Evolutionary conservation across 768 basidiomycete genomes (phyloP), one percentile per base, ranked within the genome.

Genomic region (Trametes villosa): DNA sequence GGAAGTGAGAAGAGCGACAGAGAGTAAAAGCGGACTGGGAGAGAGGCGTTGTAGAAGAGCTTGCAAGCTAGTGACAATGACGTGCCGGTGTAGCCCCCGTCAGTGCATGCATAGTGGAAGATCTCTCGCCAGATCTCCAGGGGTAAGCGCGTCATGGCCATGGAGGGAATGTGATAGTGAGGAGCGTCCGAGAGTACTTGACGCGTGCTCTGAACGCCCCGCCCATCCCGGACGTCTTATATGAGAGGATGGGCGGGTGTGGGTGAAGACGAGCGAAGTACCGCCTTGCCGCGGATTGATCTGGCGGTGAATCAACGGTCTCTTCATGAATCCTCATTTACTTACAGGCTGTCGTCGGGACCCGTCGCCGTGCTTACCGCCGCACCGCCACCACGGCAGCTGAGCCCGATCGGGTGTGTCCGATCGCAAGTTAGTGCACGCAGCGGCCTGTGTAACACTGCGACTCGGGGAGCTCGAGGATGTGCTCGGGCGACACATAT

Each of bases 71-170:
- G 62, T 15, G 52, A 31, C 41, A 63, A 45, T 27, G 62, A 53
- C 22, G 47, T 17, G 22, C 52, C 62, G 7, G 62, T 58, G 46
- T 52, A 44, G 1, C 62, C 62, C 24, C 62, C 62, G 34, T 63
- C 62, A 15, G 36, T 44, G 57, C 62, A 63, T 12, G 62, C 57
- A 30, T 54, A 38, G 7, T 27, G 20, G 47, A 63, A 54, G 38
- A 63, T 53, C 17, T 58, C 46, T 13, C 48, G 57, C 62, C 62
- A 63, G 40, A 63, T 50, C 31, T 63, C 62, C n/a, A 54, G 31
- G 29, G 57, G 62, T 7, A 62, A 34, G 50, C 17, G 36, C 13
- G 20, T 47, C 55, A 53, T 48, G 9, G 17, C 9, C 3, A 33
- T n/a, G 18, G 17, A 26, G 17, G 33, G 42, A 8, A n/a, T n/a